Percentiles rank a stretch among this genome's conserved stretches.
phyloP scores from a whole-genome alignment of 306 rosid species.

The Cercis canadensis region DNA sequence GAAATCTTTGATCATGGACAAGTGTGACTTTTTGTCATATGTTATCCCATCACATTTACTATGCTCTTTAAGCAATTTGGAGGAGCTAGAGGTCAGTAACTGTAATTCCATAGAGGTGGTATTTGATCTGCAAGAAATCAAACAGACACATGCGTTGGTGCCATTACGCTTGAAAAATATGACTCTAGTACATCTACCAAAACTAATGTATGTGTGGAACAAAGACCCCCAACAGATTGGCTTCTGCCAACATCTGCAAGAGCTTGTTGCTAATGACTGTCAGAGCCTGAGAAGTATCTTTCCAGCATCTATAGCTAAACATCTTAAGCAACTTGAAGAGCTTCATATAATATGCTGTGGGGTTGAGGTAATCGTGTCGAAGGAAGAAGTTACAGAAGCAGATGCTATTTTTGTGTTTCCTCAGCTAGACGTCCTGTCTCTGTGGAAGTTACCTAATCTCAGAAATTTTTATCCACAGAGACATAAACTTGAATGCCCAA shows the following conservation, averaged over 20 bases:
- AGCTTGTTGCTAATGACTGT: background rate
- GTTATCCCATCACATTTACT: background rate
- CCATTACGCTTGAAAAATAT: background rate
- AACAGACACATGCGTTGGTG: background rate
- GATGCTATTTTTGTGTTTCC: conserved; percentile 2
- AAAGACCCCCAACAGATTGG: background rate
- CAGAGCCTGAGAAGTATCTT: background rate
- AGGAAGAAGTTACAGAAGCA: background rate
- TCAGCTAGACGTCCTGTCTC: no score
- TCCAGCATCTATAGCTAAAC: background rate
- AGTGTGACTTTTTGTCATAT: background rate
- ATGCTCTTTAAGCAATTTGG: background rate
- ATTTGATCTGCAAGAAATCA: background rate
- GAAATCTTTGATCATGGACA: background rate
- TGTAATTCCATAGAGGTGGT: background rate
- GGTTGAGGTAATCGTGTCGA: conserved; percentile 24
- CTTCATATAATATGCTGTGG: conserved; percentile 26
- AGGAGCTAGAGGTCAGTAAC: background rate
- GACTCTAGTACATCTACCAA: background rate
- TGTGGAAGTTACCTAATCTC: conserved; percentile 15
- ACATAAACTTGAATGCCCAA: conserved; percentile 35
- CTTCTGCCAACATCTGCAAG: background rate
- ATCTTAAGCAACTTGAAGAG: background rate
- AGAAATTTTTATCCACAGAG: conserved; percentile 17
- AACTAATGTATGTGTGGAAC: background rate